Conservation (phyloP, 2,329 filamentous ascomycete species). For the Hortaea werneckii region DNA sequence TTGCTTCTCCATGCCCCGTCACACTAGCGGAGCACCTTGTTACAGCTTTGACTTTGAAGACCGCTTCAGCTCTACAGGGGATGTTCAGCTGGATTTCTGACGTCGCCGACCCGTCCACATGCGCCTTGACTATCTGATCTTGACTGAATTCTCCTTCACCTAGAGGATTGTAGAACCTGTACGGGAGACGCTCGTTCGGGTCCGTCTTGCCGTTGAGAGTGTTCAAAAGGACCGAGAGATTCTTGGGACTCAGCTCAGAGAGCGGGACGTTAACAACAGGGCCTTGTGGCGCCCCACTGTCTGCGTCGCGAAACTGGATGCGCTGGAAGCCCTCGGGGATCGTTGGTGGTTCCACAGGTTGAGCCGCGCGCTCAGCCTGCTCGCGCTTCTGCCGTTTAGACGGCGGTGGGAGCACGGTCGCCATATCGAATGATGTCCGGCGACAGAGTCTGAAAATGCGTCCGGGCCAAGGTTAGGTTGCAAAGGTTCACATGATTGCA, state of each 20-base stretch:
- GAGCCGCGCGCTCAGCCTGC: conserved; percentile 56
- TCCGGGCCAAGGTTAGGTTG: too few relatives aligned
- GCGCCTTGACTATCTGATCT: conserved; percentile 30
- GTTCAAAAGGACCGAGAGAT: conserved; percentile 78
- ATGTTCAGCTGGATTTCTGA: conserved; percentile 54
- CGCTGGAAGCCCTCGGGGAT: conserved; percentile 56
- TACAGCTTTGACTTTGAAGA: conserved; percentile 87
- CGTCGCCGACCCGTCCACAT: conserved; percentile 36
- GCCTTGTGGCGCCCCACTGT: conserved; percentile 55
- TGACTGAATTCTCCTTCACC: conserved; percentile 34
- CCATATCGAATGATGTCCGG: conserved; percentile 43
- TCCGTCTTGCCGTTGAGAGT: conserved; percentile 60
- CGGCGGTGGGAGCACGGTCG: conserved; percentile 71
- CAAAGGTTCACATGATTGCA: too few relatives aligned
- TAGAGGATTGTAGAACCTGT: conserved; percentile 48
- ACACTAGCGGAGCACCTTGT: conserved; percentile 83
- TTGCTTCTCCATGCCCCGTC: conserved; percentile 83
- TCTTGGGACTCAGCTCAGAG: conserved; percentile 77
- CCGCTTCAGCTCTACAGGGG: conserved; percentile 70
- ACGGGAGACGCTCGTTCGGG: conserved; percentile 52
- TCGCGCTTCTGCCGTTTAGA: conserved; percentile 80
- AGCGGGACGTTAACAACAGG: conserved; percentile 67
- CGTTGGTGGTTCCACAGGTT: conserved; percentile 63
- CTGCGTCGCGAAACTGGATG: conserved; percentile 81
- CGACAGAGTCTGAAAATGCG: too few relatives aligned